Evolutionary conservation across 768 basidiomycete species (phyloP), one percentile per base, ranked within the genome.

Genomic region (Psilocybe azurescens): DNA sequence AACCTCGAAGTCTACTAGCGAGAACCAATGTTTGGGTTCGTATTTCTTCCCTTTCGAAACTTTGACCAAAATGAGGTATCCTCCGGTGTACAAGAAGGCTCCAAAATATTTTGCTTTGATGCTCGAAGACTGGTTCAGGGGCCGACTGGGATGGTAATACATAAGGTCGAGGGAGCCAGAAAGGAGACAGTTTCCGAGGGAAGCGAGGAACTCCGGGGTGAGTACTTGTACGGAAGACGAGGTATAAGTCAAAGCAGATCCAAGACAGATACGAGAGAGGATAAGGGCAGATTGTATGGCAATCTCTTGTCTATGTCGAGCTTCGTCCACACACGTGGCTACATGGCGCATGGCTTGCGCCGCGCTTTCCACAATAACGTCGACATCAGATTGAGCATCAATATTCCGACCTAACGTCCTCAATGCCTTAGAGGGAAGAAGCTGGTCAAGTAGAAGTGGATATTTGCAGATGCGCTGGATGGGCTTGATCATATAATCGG

Each of bases 401-500:
- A 53, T 39, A 38, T 60, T 65, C 33, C 59, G 69, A 29, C 70
- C 67, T 49, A 71, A 65, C 11, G 69, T 63, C 41, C 69, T 70
- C 30, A 75, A 57, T 13, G 72, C 60, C 63, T 78, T 78, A 13
- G 75, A 69, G 3, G 78, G 73, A 53, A 75, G 74, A 38, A 97
- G 83, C 67, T 91, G 88, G 60, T 88, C 89, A 49, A 99, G 85
- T 8, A 99, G 83, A 54, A 99, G 83, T 16, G 95, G 94, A 71
- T 99, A 99, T 67, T 90, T 93, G 84, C 96, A 98, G 53, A 99
- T 90, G 54, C 95, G 82, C 75, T 99, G 97, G 14, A 98, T 85
- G n/a, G 97, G 97, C 75, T 95, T 95, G 78, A 99, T 98, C 77
- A 98, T 83, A 72, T 95, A 95, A 77, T 99, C 97, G 66, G 86